Base-by-base conservation (phyloP, 441 rosid species). In the Erodium texanum region DNA sequence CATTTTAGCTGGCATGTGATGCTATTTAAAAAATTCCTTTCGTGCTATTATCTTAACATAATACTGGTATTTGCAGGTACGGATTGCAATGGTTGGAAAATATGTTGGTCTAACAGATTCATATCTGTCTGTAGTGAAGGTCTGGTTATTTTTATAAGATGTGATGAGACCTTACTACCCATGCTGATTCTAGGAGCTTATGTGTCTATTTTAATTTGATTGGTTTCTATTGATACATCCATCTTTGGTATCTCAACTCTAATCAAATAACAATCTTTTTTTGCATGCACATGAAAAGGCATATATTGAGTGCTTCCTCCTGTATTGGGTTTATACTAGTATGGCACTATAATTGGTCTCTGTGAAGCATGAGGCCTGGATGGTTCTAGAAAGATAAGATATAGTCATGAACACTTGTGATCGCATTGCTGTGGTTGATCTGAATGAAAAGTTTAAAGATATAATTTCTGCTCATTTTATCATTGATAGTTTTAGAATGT, bases 51-150 rank as follows among this genome's bases (percentile, higher is more conserved):
- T 68, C 68, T 79, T 58, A 74, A 50, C 43, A 66, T 73, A 9
- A 8, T 59, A 72, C 67, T 70, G 34, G 65, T 71, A 56, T 75
- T 56, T 73, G 58, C 85, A 87, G 93, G 93, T 85, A 70, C 83
- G 77, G 73, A 87, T 87, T 78, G 89, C 93, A 11, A 80, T 87
- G 84, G 90, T 87, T 74, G 93, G 93, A 67, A 87, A 87, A 77
- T 87, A 87, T 62, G 77, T 87, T 72, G 93, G 90, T 75, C 79
- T 84, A 70, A 66, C 86, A 0, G 93, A 87, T 81, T 87, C 93
- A 1, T 87, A 87, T 81, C 79, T 87, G 67, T 87, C 93, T 3
- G 90, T 87, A 73, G 83, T 87, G 56, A 87, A 87, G 93, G 93
- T 87, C 67, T 62, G 71, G 14, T 75, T 66, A 10, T 19, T 7